Conservation (phyloP, 805 yeast species). For the Kazachstania kunashirensis region DNA sequence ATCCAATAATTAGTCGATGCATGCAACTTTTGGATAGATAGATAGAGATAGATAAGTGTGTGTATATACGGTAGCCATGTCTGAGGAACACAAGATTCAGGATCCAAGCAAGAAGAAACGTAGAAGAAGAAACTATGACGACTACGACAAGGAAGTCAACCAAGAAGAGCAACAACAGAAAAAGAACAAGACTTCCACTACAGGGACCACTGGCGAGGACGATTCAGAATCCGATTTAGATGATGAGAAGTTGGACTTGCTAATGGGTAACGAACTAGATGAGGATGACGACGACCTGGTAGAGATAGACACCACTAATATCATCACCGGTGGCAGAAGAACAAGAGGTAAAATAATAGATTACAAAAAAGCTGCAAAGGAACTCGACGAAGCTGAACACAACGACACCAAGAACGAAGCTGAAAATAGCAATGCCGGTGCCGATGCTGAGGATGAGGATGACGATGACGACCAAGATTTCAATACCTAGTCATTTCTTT, state of each 20-base stretch:
- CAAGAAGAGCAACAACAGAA: conserved; percentile 37
- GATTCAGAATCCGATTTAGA: conserved; percentile 41
- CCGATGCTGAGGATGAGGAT: conserved; percentile 32
- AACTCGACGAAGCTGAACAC: conserved; percentile 43
- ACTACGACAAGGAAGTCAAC: conserved; percentile 52
- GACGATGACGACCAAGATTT: conserved; percentile 18
- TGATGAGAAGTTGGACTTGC: conserved; percentile 41
- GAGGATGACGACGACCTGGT: conserved; percentile 70
- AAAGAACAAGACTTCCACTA: conserved; percentile 17
- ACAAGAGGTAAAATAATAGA: conserved; percentile 86
- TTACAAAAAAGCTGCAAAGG: conserved; percentile 69
- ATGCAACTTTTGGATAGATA: too few species aligned
- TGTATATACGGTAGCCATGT: neutral
- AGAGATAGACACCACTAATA: conserved; percentile 75
- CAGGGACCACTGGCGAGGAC: conserved; percentile 18
- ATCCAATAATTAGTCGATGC: too few species aligned
- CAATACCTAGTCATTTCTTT: conserved; percentile 11
- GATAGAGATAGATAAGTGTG: too few species aligned
- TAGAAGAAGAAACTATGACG: conserved; percentile 44
- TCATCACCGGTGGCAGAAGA: conserved; percentile 77
- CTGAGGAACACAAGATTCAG: neutral
- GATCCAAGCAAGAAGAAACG: conserved; percentile 6
- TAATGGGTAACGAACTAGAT: conserved; percentile 39
- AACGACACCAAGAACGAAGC: conserved; percentile 45
- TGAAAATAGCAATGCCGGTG: conserved; percentile 37